A percentile compares a stretch with the other conserved stretches of the same genome.
These are phyloP conservation scores for Scenedesmus sp. DNA, from an alignment of 163 green algal genomes.

Conservation along the genomic window DNA sequence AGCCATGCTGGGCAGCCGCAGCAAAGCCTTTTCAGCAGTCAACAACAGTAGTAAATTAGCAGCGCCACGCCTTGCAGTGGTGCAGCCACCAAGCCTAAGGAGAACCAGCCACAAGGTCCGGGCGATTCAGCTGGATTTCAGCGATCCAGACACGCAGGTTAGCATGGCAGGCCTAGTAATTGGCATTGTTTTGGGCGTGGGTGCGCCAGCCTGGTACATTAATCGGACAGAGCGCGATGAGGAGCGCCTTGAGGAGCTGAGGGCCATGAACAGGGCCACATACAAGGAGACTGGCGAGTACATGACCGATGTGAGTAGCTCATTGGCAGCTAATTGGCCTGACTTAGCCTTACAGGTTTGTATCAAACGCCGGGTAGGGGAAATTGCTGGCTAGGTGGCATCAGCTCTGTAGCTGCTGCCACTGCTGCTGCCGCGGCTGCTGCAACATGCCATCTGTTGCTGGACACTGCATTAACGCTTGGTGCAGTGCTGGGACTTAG, in stretches of 20 bases:
- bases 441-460: not conserved
- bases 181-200: constrained; percentile 60
- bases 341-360: not conserved
- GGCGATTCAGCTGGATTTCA: constrained; percentile 74
- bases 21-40: not conserved
- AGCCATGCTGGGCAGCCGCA: constrained; percentile 23
- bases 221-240: constrained; percentile 78
- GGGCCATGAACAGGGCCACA: constrained; percentile 77
- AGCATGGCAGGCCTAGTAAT: constrained; percentile 46
- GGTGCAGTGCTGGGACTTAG: not conserved
- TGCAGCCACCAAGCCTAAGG: constrained; percentile 15
- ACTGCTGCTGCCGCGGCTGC: not conserved
- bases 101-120: constrained; percentile 43
- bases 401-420: not conserved
- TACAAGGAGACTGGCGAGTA: constrained; percentile 80
- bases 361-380: not conserved
- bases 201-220: constrained; percentile 77
- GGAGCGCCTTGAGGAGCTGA: constrained; percentile 78
- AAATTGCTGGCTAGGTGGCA: not conserved
- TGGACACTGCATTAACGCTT: not conserved
- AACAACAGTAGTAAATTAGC: not conserved
- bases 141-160: constrained; percentile 65
- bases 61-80: not conserved
- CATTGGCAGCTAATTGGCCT: not conserved
- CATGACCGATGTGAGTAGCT: constrained; percentile 72